A percentile compares a stretch with the other conserved stretches of the same genome.
phyloP scores from a whole-genome alignment of 2,329 filamentous ascomycete species.

The Ophiocordyceps sinensis region DNA sequence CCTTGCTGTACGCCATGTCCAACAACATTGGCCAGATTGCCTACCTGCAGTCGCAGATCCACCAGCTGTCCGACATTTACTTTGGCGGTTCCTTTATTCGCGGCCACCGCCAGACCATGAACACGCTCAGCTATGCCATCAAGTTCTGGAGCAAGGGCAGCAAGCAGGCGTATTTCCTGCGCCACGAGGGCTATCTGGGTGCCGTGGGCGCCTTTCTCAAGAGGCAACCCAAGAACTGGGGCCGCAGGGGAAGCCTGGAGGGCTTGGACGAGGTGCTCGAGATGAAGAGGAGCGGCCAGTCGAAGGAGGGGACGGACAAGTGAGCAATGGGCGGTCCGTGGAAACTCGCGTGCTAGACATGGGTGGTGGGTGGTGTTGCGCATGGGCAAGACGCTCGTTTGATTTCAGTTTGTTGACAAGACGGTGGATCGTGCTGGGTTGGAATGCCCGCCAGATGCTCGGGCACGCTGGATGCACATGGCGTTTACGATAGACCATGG shows the following conservation, averaged over 20 bases:
- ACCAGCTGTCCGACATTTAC: conserved; percentile 83
- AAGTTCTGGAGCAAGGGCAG: conserved; percentile 91
- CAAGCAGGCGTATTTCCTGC: conserved; percentile 90
- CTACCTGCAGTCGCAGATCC: conserved; percentile 92
- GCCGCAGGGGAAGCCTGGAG: conserved; percentile 66
- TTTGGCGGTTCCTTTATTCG: conserved; percentile 96
- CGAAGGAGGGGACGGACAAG: conserved; percentile 1
- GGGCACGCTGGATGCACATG: too few relatives aligned
- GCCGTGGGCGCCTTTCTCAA: conserved; percentile 90
- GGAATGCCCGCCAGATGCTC: too few relatives aligned
- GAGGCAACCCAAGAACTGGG: conserved; percentile 83
- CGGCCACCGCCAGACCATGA: conserved; percentile 94
- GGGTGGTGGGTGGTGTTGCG: too few relatives aligned
- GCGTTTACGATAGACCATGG: too few relatives aligned
- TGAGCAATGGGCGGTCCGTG: neutral
- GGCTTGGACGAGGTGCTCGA: conserved; percentile 18
- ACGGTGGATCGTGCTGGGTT: too few relatives aligned
- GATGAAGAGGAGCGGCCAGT: conserved; percentile 10
- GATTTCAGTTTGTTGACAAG: too few relatives aligned
- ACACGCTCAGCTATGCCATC: conserved; percentile 91
- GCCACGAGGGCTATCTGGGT: conserved; percentile 91
- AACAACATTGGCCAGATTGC: conserved; percentile 99
- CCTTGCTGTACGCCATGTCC: conserved; percentile 84
- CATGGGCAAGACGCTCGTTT: too few relatives aligned
- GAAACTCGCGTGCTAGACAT: too few relatives aligned